Evolutionary conservation across 2,329 filamentous ascomycete genomes (phyloP).

Genomic region (Boeremia exigua): DNA sequence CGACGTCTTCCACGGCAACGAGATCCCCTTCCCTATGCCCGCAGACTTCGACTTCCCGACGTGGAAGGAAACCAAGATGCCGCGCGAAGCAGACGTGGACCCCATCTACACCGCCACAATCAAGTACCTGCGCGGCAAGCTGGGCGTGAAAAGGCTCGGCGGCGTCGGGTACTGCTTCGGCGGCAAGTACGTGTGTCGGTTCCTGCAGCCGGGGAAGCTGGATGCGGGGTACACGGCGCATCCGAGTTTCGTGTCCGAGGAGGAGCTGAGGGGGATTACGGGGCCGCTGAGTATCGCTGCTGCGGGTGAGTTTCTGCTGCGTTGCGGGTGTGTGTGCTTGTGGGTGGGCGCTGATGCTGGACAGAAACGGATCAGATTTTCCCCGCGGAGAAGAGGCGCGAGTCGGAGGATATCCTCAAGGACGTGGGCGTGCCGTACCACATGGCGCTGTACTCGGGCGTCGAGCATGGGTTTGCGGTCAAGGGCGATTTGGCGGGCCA

Average conservation of each 20-base stretch:
- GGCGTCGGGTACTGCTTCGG: slow-evolving; percentile 78
- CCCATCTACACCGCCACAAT: slow-evolving; percentile 61
- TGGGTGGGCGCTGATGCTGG: background rate
- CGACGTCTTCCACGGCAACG: slow-evolving; percentile 73
- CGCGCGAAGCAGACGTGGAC: slow-evolving; percentile 53
- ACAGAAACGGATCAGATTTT: slow-evolving; percentile 66
- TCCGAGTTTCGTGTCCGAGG: slow-evolving; percentile 72
- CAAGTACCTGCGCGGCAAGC: slow-evolving; percentile 63
- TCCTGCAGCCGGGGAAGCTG: slow-evolving; percentile 66
- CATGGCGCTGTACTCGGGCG: slow-evolving; percentile 75
- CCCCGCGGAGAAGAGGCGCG: slow-evolving; percentile 60
- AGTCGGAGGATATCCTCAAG: slow-evolving; percentile 65
- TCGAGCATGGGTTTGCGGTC: slow-evolving; percentile 77
- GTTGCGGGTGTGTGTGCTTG: too few species aligned
- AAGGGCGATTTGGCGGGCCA: slow-evolving; percentile 67
- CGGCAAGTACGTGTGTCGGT: slow-evolving; percentile 66
- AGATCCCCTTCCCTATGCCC: slow-evolving; percentile 61
- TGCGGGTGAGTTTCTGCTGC: slow-evolving; percentile 47
- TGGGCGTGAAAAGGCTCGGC: slow-evolving; percentile 63
- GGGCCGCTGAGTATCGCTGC: slow-evolving; percentile 68
- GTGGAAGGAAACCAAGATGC: slow-evolving; percentile 57
- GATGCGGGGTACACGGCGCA: slow-evolving; percentile 77
- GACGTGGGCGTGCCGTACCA: slow-evolving; percentile 68
- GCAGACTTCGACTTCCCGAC: slow-evolving; percentile 57
- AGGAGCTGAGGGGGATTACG: slow-evolving; percentile 64